Evolutionary conservation across 2,329 filamentous ascomycete genomes (phyloP).

Genomic region (Neurospora sp.): DNA sequence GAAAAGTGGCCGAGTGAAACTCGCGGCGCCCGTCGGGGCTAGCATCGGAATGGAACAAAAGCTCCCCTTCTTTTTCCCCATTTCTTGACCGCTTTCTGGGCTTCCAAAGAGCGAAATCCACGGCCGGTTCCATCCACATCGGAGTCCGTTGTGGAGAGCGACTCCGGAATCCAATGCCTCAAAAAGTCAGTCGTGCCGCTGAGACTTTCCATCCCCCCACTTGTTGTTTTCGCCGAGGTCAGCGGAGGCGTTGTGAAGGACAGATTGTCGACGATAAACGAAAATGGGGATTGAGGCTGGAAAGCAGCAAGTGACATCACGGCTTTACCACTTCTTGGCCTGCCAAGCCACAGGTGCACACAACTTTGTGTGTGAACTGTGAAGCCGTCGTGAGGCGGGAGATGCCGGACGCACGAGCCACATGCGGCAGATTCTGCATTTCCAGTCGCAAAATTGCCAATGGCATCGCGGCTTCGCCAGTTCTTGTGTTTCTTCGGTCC

Average conservation of each 20-base stretch:
- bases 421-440: neutral
- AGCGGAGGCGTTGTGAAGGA: neutral
- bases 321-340: neutral
- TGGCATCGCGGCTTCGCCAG: neutral
- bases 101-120: neutral
- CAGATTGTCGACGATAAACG: neutral
- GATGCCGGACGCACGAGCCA: neutral
- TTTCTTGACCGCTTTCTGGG: neutral
- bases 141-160: neutral
- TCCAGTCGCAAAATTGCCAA: neutral
- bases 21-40: neutral
- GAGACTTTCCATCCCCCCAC: neutral
- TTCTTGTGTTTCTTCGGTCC: neutral
- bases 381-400: neutral
- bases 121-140: neutral
- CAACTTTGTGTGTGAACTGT: neutral
- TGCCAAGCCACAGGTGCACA: neutral
- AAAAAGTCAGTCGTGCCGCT: neutral
- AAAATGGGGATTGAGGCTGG: neutral
- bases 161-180: neutral
- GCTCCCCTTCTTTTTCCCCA: neutral
- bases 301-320: neutral
- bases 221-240: neutral
- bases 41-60: neutral
- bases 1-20: neutral